These are phyloP conservation scores for Penicillium digitatum DNA, from an alignment of 2,329 filamentous ascomycete genomes.

Conservation along the genomic window DNA sequence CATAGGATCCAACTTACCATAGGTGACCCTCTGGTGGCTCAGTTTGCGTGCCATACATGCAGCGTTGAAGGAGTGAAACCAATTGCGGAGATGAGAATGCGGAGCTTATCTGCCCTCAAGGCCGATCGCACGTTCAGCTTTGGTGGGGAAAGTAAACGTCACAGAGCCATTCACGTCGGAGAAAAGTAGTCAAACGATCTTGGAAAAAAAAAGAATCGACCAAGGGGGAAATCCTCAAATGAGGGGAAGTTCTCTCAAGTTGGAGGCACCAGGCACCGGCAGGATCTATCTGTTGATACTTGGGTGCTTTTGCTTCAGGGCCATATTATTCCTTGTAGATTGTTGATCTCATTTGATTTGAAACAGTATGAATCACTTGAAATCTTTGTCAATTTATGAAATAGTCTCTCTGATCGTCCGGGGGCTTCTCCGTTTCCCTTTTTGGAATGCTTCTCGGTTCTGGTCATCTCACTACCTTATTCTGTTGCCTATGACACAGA, in stretches of 20 bases:
- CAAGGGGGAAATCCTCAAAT: conserved; percentile 18
- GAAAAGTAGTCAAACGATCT: not conserved
- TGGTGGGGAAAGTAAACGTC: conserved; percentile 22
- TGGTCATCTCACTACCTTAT: not conserved
- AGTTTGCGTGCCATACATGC: conserved; percentile 62
- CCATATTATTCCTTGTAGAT: no score
- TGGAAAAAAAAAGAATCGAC: not conserved
- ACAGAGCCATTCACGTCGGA: conserved; percentile 5
- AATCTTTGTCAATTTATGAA: not conserved
- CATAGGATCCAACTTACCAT: conserved; percentile 49
- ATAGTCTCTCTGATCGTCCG: not conserved
- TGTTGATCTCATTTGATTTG: not conserved
- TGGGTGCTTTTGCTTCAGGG: not conserved
- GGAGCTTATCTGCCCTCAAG: conserved; percentile 29
- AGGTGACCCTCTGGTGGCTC: conserved; percentile 64
- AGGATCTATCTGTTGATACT: conserved; percentile 15
- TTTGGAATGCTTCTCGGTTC: not conserved
- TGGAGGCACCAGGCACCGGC: conserved; percentile 19
- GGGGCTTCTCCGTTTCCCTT: not conserved
- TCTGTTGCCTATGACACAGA: not conserved
- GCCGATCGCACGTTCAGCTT: conserved; percentile 23
- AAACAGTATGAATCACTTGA: not conserved
- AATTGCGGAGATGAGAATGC: conserved; percentile 30
- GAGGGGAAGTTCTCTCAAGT: conserved; percentile 22
- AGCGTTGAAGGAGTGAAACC: conserved; percentile 17